A percentile compares a stretch with the other conserved stretches of the same genome.
These are phyloP conservation scores for Nemania serpens DNA, from an alignment of 2,329 filamentous ascomycete genomes.

Conservation along the genomic window DNA sequence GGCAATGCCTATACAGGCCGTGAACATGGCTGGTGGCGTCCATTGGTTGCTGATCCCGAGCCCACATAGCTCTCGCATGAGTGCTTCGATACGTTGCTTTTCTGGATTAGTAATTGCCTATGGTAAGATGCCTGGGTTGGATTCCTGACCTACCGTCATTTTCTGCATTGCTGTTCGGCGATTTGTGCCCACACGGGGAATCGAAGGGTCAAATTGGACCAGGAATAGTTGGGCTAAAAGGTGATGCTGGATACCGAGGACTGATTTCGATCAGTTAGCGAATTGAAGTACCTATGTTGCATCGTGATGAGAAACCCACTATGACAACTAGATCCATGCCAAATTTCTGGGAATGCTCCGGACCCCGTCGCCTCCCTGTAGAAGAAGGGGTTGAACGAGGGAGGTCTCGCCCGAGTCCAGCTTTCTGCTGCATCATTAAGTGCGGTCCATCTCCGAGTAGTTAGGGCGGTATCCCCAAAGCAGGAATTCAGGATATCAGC, in stretches of 20 bases:
- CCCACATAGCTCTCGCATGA: conserved; percentile 61
- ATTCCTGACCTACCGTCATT: conserved; percentile 46
- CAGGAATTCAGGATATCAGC: conserved; percentile 69
- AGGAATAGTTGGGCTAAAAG: conserved; percentile 63
- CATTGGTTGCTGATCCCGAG: conserved; percentile 61
- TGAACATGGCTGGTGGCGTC: conserved; percentile 61
- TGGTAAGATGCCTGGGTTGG: neutral
- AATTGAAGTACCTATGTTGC: neutral
- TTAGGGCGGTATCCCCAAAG: conserved; percentile 51
- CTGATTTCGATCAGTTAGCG: conserved; percentile 39
- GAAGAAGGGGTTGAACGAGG: conserved; percentile 61
- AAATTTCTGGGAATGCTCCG: conserved; percentile 60
- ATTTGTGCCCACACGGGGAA: conserved; percentile 53
- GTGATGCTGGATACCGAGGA: conserved; percentile 64
- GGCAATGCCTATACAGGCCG: conserved; percentile 59
- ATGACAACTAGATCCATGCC: conserved; percentile 61
- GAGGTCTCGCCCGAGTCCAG: conserved; percentile 54
- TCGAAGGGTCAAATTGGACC: conserved; percentile 58
- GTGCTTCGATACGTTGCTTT: conserved; percentile 50
- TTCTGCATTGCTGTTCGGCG: conserved; percentile 43
- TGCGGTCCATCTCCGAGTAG: conserved; percentile 47
- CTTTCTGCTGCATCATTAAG: conserved; percentile 51
- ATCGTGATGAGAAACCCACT: conserved; percentile 41
- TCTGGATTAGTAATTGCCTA: conserved; percentile 21
- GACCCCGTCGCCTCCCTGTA: conserved; percentile 44